Evolutionary conservation across 345 rosid species (phyloP), one percentile per base, ranked within the genome.

Genomic region (Dipteronia dyeriana): DNA sequence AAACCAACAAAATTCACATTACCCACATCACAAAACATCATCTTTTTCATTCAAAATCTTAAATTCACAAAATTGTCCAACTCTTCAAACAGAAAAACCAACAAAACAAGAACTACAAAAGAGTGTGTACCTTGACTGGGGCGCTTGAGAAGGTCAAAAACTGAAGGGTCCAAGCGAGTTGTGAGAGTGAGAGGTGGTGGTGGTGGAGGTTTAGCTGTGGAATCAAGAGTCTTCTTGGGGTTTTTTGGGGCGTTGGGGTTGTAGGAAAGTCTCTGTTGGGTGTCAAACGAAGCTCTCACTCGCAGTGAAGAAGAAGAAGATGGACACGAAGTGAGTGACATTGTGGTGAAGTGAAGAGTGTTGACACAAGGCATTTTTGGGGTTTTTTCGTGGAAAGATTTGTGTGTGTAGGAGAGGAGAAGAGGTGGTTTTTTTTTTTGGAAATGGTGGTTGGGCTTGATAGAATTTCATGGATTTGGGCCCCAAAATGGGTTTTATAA

Each of bases 171-270:
- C 2, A 69, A 29, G 29, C 65, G 81, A n/a, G 86, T 57, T 22
- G 84, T 71, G 47, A 86, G 60, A 75, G 76, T 34, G 74, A 74
- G 31, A 25, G 85, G 47, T 47, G 87, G 76, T 17, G 89, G 47
- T 49, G 88, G 76, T 16, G 89, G 19, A 3, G 75, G 54, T 45
- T 79, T 75, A 38, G 79, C 67, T 6, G 82, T 69, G 14, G 88
- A 82, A 4, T 76, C 63, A 51, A 82, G 82, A 29, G 17, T 76
- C 54, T 78, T 85, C 59, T 83, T 82, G 51, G 79, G 85, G 31
- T 84, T 88, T 23, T 85, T 82, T 9, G 98, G 98, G 71, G 98
- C 84, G 82, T 91, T 90, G 41, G 85, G 97, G 59, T 91, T 91
- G 88, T 93, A 91, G 12, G 91, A 76, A 65, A 86, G 88, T 62